Evolutionary conservation across 1,284 basidiomycete species (phyloP).

Genomic region (Heterobasidion annosum): DNA sequence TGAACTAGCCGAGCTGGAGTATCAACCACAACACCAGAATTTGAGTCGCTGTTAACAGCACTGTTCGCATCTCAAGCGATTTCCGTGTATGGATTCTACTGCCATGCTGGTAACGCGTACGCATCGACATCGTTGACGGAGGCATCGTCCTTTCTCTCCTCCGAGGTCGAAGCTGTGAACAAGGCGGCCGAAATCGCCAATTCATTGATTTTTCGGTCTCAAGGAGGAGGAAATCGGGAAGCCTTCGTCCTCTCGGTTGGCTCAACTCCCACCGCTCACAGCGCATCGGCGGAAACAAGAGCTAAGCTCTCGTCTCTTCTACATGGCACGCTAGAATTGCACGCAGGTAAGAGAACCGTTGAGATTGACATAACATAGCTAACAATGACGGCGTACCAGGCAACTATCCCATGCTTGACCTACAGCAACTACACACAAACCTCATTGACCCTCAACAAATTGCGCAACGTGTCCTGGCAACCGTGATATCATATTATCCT

Average conservation of each 20-base stretch:
- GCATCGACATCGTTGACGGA: constrained; percentile 55
- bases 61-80: constrained; percentile 46
- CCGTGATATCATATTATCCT: constrained; percentile 73
- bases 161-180: constrained; percentile 70
- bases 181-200: constrained; percentile 51
- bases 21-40: constrained; percentile 24
- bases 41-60: constrained; percentile 45
- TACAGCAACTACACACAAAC: constrained; percentile 75
- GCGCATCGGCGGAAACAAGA: constrained; percentile 47
- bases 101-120: constrained; percentile 73
- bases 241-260: constrained; percentile 73
- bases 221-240: constrained; percentile 19
- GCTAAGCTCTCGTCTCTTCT: constrained; percentile 37
- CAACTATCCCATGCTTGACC: constrained; percentile 79
- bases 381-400: constrained; percentile 28
- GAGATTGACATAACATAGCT: not conserved
- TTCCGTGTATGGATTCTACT: constrained; percentile 77
- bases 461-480: constrained; percentile 62
- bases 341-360: constrained; percentile 43
- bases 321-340: constrained; percentile 59
- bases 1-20: constrained; percentile 72
- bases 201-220: constrained; percentile 18
- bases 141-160: constrained; percentile 57
- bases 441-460: constrained; percentile 50
- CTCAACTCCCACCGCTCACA: constrained; percentile 81